A percentile compares a stretch with the other conserved stretches of the same genome.
These are phyloP conservation scores for Eustoma russellianum DNA, from an alignment of 257 asterid species.

Conservation along the genomic window DNA sequence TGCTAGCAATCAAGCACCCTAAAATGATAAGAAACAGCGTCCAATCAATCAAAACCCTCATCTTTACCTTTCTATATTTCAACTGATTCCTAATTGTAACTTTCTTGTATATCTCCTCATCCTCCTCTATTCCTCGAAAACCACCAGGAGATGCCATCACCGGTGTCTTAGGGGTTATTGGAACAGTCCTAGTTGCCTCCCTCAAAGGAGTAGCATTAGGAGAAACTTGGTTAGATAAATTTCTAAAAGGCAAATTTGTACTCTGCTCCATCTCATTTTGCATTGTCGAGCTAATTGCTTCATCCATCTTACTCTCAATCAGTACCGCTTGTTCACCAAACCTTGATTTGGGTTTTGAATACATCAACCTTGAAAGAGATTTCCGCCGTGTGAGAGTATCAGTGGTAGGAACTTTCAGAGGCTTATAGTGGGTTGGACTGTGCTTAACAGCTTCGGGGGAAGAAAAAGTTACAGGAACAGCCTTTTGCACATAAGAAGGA, in stretches of 20 bases:
- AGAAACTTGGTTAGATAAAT: slow-evolving; percentile 33
- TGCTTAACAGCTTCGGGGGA: slow-evolving; percentile 48
- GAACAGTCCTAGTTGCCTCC: slow-evolving; percentile 29
- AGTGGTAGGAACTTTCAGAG: slow-evolving; percentile 53
- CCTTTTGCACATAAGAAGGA: slow-evolving; percentile 23
- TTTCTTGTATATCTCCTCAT: slow-evolving; percentile 72
- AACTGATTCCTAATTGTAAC: slow-evolving; percentile 61
- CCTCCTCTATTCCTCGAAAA: slow-evolving; percentile 49
- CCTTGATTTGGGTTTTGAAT: slow-evolving; percentile 76
- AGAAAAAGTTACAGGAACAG: slow-evolving; percentile 25
- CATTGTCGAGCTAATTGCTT: slow-evolving; percentile 18
- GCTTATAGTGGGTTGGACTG: slow-evolving; percentile 48
- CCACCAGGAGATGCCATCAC: slow-evolving; percentile 48
- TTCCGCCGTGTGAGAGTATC: slow-evolving; percentile 48
- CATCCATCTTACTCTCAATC: slow-evolving; percentile 26
- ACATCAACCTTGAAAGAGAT: slow-evolving; percentile 48
- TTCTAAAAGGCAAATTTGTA: slow-evolving; percentile 11
- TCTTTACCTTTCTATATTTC: slow-evolving; percentile 47
- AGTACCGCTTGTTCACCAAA: slow-evolving; percentile 63
- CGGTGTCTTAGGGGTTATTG: slow-evolving; percentile 53
- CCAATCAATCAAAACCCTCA: slow-evolving; percentile 61
- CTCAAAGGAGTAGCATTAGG: slow-evolving; percentile 28
- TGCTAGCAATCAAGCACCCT: slow-evolving; percentile 47
- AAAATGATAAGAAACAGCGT: slow-evolving; percentile 40
- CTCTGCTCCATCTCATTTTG: slow-evolving; percentile 24